Evolutionary conservation across 805 yeast species (phyloP).

Genomic region (Ogataea wickerhamii): DNA sequence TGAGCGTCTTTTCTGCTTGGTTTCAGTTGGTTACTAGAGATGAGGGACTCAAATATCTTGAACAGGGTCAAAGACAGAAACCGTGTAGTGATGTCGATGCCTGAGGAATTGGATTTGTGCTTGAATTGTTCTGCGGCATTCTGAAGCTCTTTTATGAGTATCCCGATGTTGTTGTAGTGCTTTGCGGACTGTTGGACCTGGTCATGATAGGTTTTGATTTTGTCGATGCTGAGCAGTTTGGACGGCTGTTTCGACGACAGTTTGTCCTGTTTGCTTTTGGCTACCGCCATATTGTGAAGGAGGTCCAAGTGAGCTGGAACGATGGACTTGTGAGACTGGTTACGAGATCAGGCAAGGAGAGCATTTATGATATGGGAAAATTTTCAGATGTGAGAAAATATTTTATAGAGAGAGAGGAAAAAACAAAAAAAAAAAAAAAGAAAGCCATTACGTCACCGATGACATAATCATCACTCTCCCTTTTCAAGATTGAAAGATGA

Average conservation of each 20-base stretch:
- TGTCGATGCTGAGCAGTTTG: slow-evolving; percentile 15
- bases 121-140: slow-evolving; percentile 19
- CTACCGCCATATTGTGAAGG: slow-evolving; percentile 7
- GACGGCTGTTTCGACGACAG: background rate
- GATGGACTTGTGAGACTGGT: no score
- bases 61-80: slow-evolving; percentile 39
- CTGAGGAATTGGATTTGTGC: slow-evolving; percentile 21
- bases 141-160: slow-evolving; percentile 40
- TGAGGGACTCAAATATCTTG: slow-evolving; percentile 46
- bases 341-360: no score
- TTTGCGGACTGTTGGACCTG: slow-evolving; percentile 43
- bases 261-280: slow-evolving; percentile 3
- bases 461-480: no score
- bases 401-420: no score
- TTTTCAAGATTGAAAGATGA: no score
- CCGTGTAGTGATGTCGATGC: slow-evolving; percentile 29
- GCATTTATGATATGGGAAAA: no score
- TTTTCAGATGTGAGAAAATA: no score
- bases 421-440: no score
- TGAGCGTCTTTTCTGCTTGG: slow-evolving; percentile 31
- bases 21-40: slow-evolving; percentile 40
- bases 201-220: slow-evolving; percentile 23
- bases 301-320: no score
- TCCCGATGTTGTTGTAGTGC: slow-evolving; percentile 52
- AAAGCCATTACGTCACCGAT: no score